Evolutionary conservation across 805 yeast genomes (phyloP).

Genomic region (Cyberlindnera lachancei): DNA sequence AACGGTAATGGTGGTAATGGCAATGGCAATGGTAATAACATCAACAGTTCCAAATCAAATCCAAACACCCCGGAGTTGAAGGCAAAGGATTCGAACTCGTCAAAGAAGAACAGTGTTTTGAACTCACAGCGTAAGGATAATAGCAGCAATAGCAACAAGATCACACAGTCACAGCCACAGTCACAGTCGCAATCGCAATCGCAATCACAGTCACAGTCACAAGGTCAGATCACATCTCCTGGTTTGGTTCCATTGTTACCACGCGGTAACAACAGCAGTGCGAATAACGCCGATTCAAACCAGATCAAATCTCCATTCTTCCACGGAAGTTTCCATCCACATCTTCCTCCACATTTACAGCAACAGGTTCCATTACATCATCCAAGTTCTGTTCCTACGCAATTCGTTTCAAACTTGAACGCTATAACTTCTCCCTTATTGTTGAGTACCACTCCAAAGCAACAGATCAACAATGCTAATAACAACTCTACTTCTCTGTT

Average conservation of each 20-base stretch:
- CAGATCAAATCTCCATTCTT: constrained; percentile 11
- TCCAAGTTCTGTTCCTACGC: constrained; percentile 64
- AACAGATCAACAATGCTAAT: too few relatives aligned
- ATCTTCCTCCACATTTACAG: constrained; percentile 25
- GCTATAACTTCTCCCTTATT: constrained; percentile 59
- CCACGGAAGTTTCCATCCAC: constrained; percentile 14
- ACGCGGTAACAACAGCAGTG: constrained; percentile 14
- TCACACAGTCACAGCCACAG: neutral
- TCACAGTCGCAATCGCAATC: neutral
- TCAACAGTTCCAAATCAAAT: constrained; percentile 9
- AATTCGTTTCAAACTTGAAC: constrained; percentile 57
- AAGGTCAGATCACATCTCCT: constrained; percentile 24
- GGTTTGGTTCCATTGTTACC: constrained; percentile 35
- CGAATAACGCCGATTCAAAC: neutral
- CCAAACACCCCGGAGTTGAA: constrained; percentile 18
- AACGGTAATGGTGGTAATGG: constrained; percentile 4
- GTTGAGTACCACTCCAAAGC: constrained; percentile 37
- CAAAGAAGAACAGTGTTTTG: too few relatives aligned
- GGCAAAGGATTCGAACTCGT: constrained; percentile 15
- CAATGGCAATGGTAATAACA: constrained; percentile 6
- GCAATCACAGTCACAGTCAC: neutral
- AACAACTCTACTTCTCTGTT: constrained; percentile 28
- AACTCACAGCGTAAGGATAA: constrained; percentile 6
- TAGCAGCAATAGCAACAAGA: constrained; percentile 1
- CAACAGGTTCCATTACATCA: constrained; percentile 33